Evolutionary conservation across 2,329 filamentous ascomycete genomes (phyloP).

Genomic region (Fusarium incarnatum): DNA sequence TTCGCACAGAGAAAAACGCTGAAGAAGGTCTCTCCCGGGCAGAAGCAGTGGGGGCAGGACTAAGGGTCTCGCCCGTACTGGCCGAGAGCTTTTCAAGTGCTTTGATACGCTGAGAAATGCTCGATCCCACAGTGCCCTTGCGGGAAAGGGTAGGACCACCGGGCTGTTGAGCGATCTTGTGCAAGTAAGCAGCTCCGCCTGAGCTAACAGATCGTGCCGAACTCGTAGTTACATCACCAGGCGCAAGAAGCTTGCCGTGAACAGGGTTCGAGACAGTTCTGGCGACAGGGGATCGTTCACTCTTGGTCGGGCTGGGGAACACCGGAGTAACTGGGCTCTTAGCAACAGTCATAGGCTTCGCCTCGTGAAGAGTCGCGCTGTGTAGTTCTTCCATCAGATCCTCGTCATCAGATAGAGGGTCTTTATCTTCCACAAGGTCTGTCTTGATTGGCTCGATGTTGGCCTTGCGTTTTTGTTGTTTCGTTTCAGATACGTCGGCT

Average conservation of each 20-base stretch:
- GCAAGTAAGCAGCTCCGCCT: slow-evolving; percentile 67
- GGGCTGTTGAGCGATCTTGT: slow-evolving; percentile 65
- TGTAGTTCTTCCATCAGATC: slow-evolving; percentile 87
- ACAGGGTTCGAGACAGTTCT: slow-evolving; percentile 63
- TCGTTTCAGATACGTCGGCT: slow-evolving; percentile 26
- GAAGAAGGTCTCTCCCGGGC: slow-evolving; percentile 60
- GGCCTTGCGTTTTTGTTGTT: slow-evolving; percentile 48
- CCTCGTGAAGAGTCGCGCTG: slow-evolving; percentile 83
- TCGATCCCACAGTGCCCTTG: slow-evolving; percentile 86
- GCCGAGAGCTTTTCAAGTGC: slow-evolving; percentile 83
- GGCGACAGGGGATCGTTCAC: slow-evolving; percentile 45
- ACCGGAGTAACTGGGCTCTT: slow-evolving; percentile 84
- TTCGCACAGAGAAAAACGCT: slow-evolving; percentile 70
- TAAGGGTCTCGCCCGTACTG: slow-evolving; percentile 43
- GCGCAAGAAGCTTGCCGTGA: slow-evolving; percentile 58
- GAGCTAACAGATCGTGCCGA: slow-evolving; percentile 67
- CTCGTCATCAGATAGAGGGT: slow-evolving; percentile 76
- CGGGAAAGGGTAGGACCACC: slow-evolving; percentile 61
- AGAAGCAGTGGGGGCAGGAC: slow-evolving; percentile 13
- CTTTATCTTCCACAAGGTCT: slow-evolving; percentile 50
- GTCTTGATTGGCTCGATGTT: slow-evolving; percentile 68
- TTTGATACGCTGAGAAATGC: slow-evolving; percentile 94
- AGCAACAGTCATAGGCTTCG: slow-evolving; percentile 80
- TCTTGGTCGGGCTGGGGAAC: slow-evolving; percentile 55
- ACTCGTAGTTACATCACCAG: slow-evolving; percentile 59